Percentiles rank a stretch among this genome's conserved stretches.
phyloP scores from a whole-genome alignment of 805 yeast genomes.

The Candida vaughaniae region DNA sequence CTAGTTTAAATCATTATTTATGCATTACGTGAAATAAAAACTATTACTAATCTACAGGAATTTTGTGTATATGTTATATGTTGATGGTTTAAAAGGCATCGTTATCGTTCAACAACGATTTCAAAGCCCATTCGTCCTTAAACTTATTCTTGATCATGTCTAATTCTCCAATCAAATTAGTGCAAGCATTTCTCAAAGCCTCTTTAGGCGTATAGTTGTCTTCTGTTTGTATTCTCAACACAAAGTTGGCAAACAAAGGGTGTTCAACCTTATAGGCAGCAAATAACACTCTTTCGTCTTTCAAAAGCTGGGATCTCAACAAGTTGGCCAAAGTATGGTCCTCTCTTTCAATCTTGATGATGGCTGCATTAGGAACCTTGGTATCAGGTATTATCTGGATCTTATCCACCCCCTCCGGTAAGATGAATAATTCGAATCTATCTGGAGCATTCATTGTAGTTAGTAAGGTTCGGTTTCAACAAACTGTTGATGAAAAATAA shows the following conservation, averaged over 20 bases:
- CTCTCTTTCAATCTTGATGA: slow-evolving; percentile 91
- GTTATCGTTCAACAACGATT: slow-evolving; percentile 58
- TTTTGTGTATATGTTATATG: background rate
- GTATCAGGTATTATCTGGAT: slow-evolving; percentile 89
- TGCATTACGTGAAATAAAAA: slow-evolving; percentile 1
- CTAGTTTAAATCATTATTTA: background rate
- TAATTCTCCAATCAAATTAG: slow-evolving; percentile 75
- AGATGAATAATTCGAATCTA: slow-evolving; percentile 91
- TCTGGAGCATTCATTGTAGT: slow-evolving; percentile 95
- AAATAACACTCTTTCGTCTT: slow-evolving; percentile 85
- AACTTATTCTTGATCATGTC: slow-evolving; percentile 74
- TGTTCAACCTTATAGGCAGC: slow-evolving; percentile 98
- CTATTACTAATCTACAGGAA: no score
- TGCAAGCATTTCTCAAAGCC: slow-evolving; percentile 88
- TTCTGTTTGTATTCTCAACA: slow-evolving; percentile 92
- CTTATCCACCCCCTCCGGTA: slow-evolving; percentile 98
- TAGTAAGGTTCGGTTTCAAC: background rate
- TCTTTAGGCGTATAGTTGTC: slow-evolving; percentile 91
- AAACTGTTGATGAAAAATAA: no score
- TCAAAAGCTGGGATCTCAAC: slow-evolving; percentile 79
- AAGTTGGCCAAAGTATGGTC: slow-evolving; percentile 96
- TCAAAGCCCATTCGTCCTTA: slow-evolving; percentile 89
- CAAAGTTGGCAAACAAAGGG: slow-evolving; percentile 93
- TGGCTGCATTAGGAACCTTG: slow-evolving; percentile 91
- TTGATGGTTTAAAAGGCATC: slow-evolving; percentile 3